Evolutionary conservation across 2,329 filamentous ascomycete species (phyloP), one percentile per base, ranked within the genome.

Genomic region (Aspergillus udagawae): DNA sequence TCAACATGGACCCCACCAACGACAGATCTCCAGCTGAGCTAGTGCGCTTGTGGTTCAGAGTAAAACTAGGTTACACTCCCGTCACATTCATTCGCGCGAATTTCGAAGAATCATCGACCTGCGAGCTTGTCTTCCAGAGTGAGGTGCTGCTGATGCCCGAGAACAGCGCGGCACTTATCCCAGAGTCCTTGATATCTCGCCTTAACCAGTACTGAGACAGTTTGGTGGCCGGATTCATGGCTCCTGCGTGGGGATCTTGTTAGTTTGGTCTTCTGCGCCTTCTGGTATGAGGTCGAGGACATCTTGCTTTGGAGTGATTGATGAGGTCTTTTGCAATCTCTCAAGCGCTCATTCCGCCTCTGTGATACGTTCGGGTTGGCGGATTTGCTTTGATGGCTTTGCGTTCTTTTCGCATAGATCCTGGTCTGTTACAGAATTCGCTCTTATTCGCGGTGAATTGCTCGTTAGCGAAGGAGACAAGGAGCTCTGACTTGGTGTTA

Each of bases 31-130:
- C 65, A 1, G 27, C 57, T n/a, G 25, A 35, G 32, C 32, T 35
- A 5, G 12, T 5, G 12, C 32, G 32, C 32, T 35, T 35, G 14
- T 14, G 12, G 12, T 35, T 51, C 14, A 49, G 55, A 14, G 60
- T 72, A 5, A 56, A 61, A 9, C 41, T 70, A 48, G 61, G 61
- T 1, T 51, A 70, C 48, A 65, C 64, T 2, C 68, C 68, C 4
- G 61, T 57, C 20, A 61, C 67, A 2, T 54, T 55, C 3, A 63
- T 65, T 14, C 56, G 65, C 17, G 58, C 65, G 41, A 60, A 65
- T 45, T 58, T 63, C 7, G 55, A 60, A 38, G 25, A 29, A 1
- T 54, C 57, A 3, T 54, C 35, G 4, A 52, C 49, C 4, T 52
- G 61, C 8, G 58, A 50, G 28, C 25, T 64, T 21, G 54, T 67